Base-by-base conservation (phyloP, 2,329 filamentous ascomycete genomes). In the Penicillium hesseltinei region DNA sequence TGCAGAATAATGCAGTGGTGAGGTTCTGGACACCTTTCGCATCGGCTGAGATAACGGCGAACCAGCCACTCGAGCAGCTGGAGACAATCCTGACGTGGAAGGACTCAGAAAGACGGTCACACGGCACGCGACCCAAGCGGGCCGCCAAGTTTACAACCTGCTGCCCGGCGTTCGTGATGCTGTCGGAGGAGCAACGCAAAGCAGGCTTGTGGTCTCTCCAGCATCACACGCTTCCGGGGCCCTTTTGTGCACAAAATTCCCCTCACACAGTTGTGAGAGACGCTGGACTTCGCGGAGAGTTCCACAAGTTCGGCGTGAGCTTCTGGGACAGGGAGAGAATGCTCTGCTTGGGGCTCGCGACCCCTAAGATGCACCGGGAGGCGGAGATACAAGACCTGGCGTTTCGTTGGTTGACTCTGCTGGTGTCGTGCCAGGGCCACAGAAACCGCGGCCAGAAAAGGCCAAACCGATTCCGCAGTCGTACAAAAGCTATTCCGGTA, bases 91-190 rank as follows among this genome's bases (percentile, higher is more conserved):
- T 35, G 2, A 3, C 29, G 0, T 47, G 44, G 44, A 23, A 10
- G 4, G 5, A 17, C 0, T 11, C 10, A 0, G 4, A 8, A 17
- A 35, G 17, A 0, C 4, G 3, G 2, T 2, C 2, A 1, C 6
- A 15, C 11, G n/a, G 17, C 8, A 3, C 0, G 1, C 13, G 8
- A 11, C 5, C 2, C 23, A 36, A 36, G 33, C 5, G 17, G n/a
- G 5, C 3, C 2, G 4, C 17, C 4, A 11, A 9, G 1, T 49
- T 49, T 5, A 17, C 19, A 2, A 19, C 17, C 7, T 49, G 46
- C n/a, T 49, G 46, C 3, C 19, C 21, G 2, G 1, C 11, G 1
- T 13, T 13, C 17, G 13, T 0, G 8, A 0, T 2, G 9, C 6
- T 27, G 33, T 19, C 3, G 6, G 2, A 19, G 0, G 2, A 11